Conservation (phyloP, 2,329 filamentous ascomycete genomes). For the Penicillium glabrum region DNA sequence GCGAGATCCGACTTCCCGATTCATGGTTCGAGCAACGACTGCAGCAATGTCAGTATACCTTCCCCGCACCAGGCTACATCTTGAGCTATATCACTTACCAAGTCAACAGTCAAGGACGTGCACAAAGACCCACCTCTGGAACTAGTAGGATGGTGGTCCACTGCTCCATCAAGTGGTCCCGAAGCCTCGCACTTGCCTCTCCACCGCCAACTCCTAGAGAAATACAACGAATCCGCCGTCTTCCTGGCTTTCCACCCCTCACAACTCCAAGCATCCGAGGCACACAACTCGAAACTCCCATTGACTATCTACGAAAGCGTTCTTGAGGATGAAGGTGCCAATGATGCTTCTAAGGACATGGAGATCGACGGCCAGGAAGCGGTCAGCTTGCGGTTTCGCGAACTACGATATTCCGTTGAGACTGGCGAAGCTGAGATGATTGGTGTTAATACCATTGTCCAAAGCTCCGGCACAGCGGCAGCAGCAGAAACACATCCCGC, state of each 20-base stretch:
- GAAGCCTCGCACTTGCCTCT: slow-evolving; percentile 66
- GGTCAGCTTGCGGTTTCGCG: slow-evolving; percentile 71
- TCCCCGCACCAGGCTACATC: neutral
- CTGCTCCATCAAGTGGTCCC: slow-evolving; percentile 72
- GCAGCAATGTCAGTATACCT: slow-evolving; percentile 69
- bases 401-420: slow-evolving; percentile 83
- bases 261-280: slow-evolving; percentile 49
- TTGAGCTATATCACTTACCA: slow-evolving; percentile 6
- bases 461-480: slow-evolving; percentile 77
- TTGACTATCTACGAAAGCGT: slow-evolving; percentile 88
- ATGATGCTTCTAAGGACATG: slow-evolving; percentile 61
- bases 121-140: slow-evolving; percentile 81
- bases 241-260: slow-evolving; percentile 83
- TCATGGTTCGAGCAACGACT: slow-evolving; percentile 75
- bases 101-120: slow-evolving; percentile 75
- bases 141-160: slow-evolving; percentile 89
- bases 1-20: slow-evolving; percentile 62
- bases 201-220: slow-evolving; percentile 71
- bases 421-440: slow-evolving; percentile 98
- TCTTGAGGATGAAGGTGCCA: slow-evolving; percentile 67
- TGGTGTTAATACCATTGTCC: slow-evolving; percentile 87
- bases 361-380: slow-evolving; percentile 68
- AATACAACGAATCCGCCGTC: slow-evolving; percentile 81
- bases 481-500: slow-evolving; percentile 46
- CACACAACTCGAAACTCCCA: slow-evolving; percentile 77